Conservation (phyloP, 306 rosid species). For the Myrica gale region DNA sequence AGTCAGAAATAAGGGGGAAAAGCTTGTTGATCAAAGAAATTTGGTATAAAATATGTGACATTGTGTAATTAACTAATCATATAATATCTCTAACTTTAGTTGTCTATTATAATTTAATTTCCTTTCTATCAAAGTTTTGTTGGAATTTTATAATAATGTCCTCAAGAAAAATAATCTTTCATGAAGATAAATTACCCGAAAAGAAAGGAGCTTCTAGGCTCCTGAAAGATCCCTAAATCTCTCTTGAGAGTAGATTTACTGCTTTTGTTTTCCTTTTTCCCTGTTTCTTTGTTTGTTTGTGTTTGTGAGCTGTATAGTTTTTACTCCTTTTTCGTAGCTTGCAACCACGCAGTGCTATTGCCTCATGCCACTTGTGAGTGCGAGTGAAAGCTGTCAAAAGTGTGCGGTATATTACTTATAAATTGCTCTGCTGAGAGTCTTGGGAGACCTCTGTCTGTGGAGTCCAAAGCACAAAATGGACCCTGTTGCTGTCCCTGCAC, state of each 20-base stretch:
- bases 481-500: slow-evolving; percentile 24
- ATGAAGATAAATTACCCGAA: no score
- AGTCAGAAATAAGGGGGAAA: no score
- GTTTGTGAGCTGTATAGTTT: neutral
- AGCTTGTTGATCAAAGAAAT: no score
- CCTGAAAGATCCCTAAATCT: neutral
- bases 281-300: slow-evolving; percentile 9
- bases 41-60: no score
- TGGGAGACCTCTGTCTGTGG: slow-evolving; percentile 25
- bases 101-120: no score
- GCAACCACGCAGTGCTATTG: slow-evolving; percentile 37
- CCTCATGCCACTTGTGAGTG: slow-evolving; percentile 45
- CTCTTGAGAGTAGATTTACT: slow-evolving; percentile 2
- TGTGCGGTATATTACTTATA: slow-evolving; percentile 16
- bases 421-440: slow-evolving; percentile 30
- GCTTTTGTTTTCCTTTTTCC: neutral
- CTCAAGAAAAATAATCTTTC: neutral
- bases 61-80: no score
- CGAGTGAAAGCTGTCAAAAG: slow-evolving; percentile 28
- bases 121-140: no score
- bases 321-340: slow-evolving; percentile 4
- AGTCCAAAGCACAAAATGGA: slow-evolving; percentile 32
- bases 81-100: no score
- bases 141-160: no score
- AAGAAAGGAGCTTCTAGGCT: no score